A percentile compares a stretch with the other conserved stretches of the same genome.
These are phyloP conservation scores for Starmerella riodocensis DNA, from an alignment of 805 yeast species.

Conservation along the genomic window DNA sequence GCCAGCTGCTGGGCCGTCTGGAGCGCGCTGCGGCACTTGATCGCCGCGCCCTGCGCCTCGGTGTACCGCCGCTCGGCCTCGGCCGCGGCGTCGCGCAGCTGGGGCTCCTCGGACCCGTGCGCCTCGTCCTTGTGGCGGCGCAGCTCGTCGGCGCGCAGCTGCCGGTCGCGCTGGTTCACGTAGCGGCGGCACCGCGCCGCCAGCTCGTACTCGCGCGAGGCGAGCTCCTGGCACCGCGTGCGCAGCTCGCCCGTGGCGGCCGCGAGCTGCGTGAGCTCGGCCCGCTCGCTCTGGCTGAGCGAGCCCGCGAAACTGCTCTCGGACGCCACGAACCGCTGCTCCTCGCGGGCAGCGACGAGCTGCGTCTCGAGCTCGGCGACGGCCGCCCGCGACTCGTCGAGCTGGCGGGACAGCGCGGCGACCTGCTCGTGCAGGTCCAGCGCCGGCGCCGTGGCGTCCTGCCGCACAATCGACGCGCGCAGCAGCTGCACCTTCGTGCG, in stretches of 20 bases:
- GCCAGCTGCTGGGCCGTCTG: neutral
- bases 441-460: neutral
- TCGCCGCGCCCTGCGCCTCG: slow-evolving; percentile 1
- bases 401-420: neutral
- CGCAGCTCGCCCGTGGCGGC: neutral
- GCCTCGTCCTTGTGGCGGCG: slow-evolving; percentile 1
- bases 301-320: slow-evolving; percentile 1
- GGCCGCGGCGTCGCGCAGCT: neutral
- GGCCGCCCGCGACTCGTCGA: neutral
- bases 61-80: neutral
- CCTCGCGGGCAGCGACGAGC: neutral
- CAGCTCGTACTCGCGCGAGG: neutral
- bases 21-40: neutral
- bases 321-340: neutral
- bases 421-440: neutral
- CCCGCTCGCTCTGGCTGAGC: slow-evolving; percentile 3
- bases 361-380: slow-evolving; percentile 1
- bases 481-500: slow-evolving; percentile 39
- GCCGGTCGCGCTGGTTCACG: neutral
- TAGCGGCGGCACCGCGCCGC: neutral
- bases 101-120: neutral
- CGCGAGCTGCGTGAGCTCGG: neutral
- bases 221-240: neutral
- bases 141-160: slow-evolving; percentile 1
- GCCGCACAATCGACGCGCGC: neutral